A percentile compares a stretch with the other conserved stretches of the same genome.
Conservation (phyloP, 164 flowering plant species). For the Nelumbo lutea region DNA sequence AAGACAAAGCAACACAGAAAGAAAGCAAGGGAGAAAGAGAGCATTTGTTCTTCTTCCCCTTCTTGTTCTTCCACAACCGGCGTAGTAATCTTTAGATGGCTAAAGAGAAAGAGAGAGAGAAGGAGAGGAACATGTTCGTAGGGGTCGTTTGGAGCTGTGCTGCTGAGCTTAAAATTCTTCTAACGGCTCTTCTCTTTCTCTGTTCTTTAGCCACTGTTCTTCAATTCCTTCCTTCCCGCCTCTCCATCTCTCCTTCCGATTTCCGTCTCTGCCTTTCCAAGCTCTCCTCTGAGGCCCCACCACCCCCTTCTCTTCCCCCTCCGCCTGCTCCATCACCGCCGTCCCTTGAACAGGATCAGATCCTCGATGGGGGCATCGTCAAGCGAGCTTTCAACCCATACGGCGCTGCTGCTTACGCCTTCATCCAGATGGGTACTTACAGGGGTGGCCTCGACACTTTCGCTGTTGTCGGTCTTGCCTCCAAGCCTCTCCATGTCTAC, state of each 20-base stretch:
- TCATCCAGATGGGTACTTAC: constrained; percentile 85
- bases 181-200: constrained; percentile 45
- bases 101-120: constrained; percentile 21
- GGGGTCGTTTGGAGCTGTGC: constrained; percentile 60
- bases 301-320: constrained; percentile 10
- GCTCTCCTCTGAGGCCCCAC: constrained; percentile 19
- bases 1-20: neutral
- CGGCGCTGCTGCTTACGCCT: constrained; percentile 74
- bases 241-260: constrained; percentile 46
- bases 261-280: constrained; percentile 39
- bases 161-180: constrained; percentile 53
- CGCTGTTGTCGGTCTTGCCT: constrained; percentile 47
- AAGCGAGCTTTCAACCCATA: constrained; percentile 52
- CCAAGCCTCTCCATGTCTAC: constrained; percentile 49
- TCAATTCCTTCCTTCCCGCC: constrained; percentile 48
- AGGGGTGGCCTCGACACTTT: constrained; percentile 70
- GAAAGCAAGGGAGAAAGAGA: neutral
- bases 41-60: neutral
- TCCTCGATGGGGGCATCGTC: constrained; percentile 31
- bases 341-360: constrained; percentile 19
- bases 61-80: neutral
- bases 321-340: constrained; percentile 20
- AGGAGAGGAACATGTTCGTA: constrained; percentile 41
- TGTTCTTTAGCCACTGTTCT: constrained; percentile 41
- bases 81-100: constrained; percentile 11